Evolutionary conservation across 2,329 filamentous ascomycete genomes (phyloP).

Genomic region (Clarireedia monteithiana): DNA sequence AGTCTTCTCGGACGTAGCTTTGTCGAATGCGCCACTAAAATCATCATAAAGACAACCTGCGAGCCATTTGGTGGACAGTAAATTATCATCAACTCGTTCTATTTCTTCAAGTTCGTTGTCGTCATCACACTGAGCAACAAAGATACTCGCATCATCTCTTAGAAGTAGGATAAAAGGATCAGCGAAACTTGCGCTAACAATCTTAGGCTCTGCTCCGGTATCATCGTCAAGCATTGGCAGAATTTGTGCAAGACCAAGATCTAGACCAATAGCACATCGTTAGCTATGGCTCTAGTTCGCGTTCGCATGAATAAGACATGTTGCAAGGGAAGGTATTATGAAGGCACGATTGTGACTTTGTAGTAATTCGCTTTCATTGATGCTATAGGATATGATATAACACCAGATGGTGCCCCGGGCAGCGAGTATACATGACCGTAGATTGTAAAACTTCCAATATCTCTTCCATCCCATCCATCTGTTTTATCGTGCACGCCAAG

Average conservation of each 20-base stretch:
- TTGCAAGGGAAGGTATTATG: conserved; percentile 20
- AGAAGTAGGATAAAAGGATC: conserved; percentile 82
- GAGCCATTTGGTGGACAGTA: conserved; percentile 63
- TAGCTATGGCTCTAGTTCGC: conserved; percentile 10
- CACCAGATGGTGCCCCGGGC: conserved; percentile 29
- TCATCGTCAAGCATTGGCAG: conserved; percentile 89
- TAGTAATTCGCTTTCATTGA: conserved; percentile 32
- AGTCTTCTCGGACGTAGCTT: conserved; percentile 32
- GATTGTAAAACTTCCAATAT: conserved; percentile 1
- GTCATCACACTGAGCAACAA: conserved; percentile 70
- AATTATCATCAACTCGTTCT: conserved; percentile 50
- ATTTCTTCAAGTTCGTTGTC: conserved; percentile 82
- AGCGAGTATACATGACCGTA: conserved; percentile 14
- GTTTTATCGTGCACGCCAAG: background rate
- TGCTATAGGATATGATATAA: conserved; percentile 32
- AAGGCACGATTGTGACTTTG: conserved; percentile 21
- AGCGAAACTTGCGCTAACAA: conserved; percentile 72
- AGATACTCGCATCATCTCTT: conserved; percentile 73
- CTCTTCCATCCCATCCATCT: background rate
- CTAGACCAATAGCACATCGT: conserved; percentile 35
- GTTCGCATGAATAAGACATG: conserved; percentile 10
- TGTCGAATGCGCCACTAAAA: conserved; percentile 45
- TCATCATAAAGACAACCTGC: conserved; percentile 81
- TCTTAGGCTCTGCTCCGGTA: conserved; percentile 69
- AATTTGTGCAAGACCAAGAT: conserved; percentile 83